Evolutionary conservation across 2,329 filamentous ascomycete genomes (phyloP).

Genomic region (Apiospora marii): DNA sequence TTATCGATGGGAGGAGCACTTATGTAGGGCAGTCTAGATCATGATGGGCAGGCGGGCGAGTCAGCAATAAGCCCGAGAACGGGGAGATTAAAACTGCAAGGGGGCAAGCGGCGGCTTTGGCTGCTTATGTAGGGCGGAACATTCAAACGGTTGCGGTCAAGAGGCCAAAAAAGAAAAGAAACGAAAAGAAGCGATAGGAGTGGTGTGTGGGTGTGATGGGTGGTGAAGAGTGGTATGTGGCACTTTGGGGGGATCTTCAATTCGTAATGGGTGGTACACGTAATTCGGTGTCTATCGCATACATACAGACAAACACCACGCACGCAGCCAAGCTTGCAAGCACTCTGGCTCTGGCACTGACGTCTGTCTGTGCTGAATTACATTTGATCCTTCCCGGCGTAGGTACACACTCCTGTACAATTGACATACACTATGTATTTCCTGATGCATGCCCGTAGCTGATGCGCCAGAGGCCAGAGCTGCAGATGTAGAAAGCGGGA

Average conservation of each 20-base stretch:
- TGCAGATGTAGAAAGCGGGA: too few species aligned
- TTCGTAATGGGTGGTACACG: not conserved
- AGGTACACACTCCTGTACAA: too few species aligned
- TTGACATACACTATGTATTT: too few species aligned
- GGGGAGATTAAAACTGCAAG: not conserved
- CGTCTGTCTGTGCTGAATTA: not conserved
- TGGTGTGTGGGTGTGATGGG: not conserved
- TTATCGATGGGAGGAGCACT: not conserved
- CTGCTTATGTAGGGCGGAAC: not conserved
- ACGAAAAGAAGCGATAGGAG: not conserved
- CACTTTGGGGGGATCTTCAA: not conserved
- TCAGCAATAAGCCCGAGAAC: conserved; percentile 10
- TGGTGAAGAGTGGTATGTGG: not conserved
- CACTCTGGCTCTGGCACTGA: not conserved
- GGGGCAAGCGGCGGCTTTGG: too few species aligned
- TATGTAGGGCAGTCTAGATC: not conserved
- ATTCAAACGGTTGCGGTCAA: not conserved
- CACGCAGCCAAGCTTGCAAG: not conserved
- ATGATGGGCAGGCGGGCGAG: conserved; percentile 2
- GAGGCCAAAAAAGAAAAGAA: not conserved
- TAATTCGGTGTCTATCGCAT: not conserved
- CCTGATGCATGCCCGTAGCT: not conserved
- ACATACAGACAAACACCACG: not conserved
- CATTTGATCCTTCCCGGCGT: too few species aligned
- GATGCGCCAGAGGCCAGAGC: not conserved